Percentiles rank a stretch among this genome's conserved stretches.
Evolutionary conservation across 2,329 filamentous ascomycete species (phyloP).

Genomic region (Colletotrichum coccodes): DNA sequence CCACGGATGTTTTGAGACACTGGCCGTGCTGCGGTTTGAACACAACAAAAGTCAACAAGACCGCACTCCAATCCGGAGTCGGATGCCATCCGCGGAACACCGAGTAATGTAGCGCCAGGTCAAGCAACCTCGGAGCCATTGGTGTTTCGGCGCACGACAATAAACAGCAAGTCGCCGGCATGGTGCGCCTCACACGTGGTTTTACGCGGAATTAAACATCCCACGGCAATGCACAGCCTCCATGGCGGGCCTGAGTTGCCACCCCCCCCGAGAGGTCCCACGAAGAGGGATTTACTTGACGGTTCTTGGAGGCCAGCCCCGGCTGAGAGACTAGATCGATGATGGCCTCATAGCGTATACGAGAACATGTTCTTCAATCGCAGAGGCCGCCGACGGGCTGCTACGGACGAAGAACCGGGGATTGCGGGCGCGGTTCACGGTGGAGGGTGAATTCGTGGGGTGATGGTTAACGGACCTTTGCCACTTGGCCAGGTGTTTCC

Average conservation of each 20-base stretch:
- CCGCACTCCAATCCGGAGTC: too few species aligned
- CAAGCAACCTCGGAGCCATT: neutral
- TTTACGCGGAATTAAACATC: neutral
- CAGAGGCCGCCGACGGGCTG: neutral
- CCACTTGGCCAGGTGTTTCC: conserved; percentile 20
- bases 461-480: conserved; percentile 10
- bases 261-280: neutral
- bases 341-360: neutral
- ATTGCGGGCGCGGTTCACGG: neutral
- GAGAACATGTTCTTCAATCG: neutral
- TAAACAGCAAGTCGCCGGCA: too few species aligned
- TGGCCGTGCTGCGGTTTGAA: neutral
- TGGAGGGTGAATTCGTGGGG: neutral
- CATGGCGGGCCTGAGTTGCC: neutral
- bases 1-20: too few species aligned
- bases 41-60: neutral
- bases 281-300: neutral
- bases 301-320: neutral
- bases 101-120: neutral
- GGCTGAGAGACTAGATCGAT: neutral
- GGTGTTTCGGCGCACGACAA: neutral
- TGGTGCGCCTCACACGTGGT: neutral
- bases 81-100: too few species aligned
- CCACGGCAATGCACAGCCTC: neutral
- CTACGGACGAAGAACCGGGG: neutral